Evolutionary conservation across 495 filamentous ascomycete genomes (phyloP).

Genomic region (Penicillium coprophilum): DNA sequence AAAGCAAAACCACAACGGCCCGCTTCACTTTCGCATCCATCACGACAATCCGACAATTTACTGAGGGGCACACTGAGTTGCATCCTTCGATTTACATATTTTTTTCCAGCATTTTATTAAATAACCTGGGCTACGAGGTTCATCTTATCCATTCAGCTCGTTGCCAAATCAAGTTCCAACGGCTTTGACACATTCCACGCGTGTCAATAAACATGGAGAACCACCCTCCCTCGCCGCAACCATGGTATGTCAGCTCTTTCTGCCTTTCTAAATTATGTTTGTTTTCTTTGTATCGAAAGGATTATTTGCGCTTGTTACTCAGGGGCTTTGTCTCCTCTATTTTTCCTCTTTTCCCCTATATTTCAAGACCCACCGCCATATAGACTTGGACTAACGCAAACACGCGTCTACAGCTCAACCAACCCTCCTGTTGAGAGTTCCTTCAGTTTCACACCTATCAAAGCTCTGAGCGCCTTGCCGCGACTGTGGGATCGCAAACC

Average conservation of each 20-base stretch:
- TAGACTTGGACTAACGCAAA: slow-evolving; percentile 16
- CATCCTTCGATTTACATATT: slow-evolving; percentile 1
- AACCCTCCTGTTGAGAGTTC: slow-evolving; percentile 21
- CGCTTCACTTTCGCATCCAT: slow-evolving; percentile 4
- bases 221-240: slow-evolving; percentile 22
- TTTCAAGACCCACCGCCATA: slow-evolving; percentile 1
- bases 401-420: slow-evolving; percentile 13
- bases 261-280: neutral
- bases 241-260: slow-evolving; percentile 20
- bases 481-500: slow-evolving; percentile 57
- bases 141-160: neutral
- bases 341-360: neutral
- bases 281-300: neutral
- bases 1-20: slow-evolving; percentile 12
- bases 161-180: slow-evolving; percentile 9
- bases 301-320: neutral
- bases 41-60: slow-evolving; percentile 5
- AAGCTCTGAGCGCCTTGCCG: slow-evolving; percentile 33
- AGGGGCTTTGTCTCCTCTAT: neutral
- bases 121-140: neutral
- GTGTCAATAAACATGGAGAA: slow-evolving; percentile 30
- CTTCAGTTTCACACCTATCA: slow-evolving; percentile 43
- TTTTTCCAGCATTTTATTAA: neutral
- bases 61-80: neutral
- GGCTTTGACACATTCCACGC: slow-evolving; percentile 33